Conservation (phyloP, 1,284 basidiomycete genomes). For the Cystobasidium slooffiae region DNA sequence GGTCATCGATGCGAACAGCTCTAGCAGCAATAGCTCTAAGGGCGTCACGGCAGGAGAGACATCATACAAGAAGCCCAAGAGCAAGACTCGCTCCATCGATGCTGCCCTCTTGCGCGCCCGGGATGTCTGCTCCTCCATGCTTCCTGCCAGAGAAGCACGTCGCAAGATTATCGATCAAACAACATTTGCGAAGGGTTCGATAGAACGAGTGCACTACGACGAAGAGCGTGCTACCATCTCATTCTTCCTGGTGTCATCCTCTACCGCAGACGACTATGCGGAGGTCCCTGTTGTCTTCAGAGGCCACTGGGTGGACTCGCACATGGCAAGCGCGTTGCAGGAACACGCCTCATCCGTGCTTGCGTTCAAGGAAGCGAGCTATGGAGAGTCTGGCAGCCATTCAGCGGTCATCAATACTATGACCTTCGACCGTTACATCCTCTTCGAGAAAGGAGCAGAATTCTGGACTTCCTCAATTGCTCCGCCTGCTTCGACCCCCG, state of each 20-base stretch:
- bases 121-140: constrained; percentile 12
- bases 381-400: neutral
- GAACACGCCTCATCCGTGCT: constrained; percentile 5
- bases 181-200: constrained; percentile 6
- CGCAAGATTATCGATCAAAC: constrained; percentile 17
- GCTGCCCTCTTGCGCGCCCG: neutral
- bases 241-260: constrained; percentile 2
- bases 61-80: constrained; percentile 1
- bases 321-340: neutral
- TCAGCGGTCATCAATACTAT: neutral
- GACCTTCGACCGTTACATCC: neutral
- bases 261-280: neutral
- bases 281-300: constrained; percentile 5
- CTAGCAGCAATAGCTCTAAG: neutral
- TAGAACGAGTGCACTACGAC: constrained; percentile 1
- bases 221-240: neutral
- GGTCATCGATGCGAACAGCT: neutral
- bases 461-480: neutral
- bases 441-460: constrained; percentile 14
- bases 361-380: constrained; percentile 9
- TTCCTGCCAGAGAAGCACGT: neutral
- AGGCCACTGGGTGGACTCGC: constrained; percentile 16
- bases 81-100: neutral
- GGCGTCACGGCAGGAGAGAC: neutral
- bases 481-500: neutral